Base-by-base conservation (phyloP, 805 yeast genomes). In the Wickerhamomyces rabaulensis region DNA sequence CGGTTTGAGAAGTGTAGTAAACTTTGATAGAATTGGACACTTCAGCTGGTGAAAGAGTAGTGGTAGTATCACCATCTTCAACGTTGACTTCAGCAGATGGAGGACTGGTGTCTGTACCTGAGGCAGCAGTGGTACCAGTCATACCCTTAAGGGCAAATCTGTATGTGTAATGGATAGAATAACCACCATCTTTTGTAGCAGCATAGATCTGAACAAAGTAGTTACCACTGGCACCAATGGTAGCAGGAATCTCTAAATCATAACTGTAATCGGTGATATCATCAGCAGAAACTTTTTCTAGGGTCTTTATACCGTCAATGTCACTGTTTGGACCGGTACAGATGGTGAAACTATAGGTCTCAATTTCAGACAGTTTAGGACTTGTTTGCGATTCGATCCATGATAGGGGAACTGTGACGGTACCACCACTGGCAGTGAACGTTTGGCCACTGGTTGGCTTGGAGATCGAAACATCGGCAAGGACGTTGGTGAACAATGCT, bases 1-100 rank as follows among this genome's bases (percentile, higher is more conserved):
- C 96, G 1, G 92, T 83, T 70, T 92, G 98, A 54, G 59, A 54
- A 3, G 89, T 78, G 67, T 91, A 92, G 2, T 92, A 75, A 10
- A 90, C 66, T 3, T 80, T 54, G 60, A 83, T 84, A 3, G 88
- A 81, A 13, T 63, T 67, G 1, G 80, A 67, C n/a, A 69, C 68
- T 2, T 65, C 67, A 9, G 76, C 71, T 7, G 71, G 64, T 6
- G 66, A 64, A 8, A 52, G 9, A 4, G 54, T 45, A 3, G 73
- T 73, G 3, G 73, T 74, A 0, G 75, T 63, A 8, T 63, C 65
- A 9, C 59, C 64, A 3, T 19, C 16, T 33, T 3, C 39, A 36
- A 36, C 23, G 9, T 36, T 48, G 3, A 63, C 54, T 53, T 74
- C 70, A 3, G 73, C 69, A 41, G 44, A 60, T 33, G 84, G 81